A percentile compares a stretch with the other conserved stretches of the same genome.
These are phyloP conservation scores for Lolium multiflorum DNA, from an alignment of 176 grass and related monocot species.

Conservation along the genomic window DNA sequence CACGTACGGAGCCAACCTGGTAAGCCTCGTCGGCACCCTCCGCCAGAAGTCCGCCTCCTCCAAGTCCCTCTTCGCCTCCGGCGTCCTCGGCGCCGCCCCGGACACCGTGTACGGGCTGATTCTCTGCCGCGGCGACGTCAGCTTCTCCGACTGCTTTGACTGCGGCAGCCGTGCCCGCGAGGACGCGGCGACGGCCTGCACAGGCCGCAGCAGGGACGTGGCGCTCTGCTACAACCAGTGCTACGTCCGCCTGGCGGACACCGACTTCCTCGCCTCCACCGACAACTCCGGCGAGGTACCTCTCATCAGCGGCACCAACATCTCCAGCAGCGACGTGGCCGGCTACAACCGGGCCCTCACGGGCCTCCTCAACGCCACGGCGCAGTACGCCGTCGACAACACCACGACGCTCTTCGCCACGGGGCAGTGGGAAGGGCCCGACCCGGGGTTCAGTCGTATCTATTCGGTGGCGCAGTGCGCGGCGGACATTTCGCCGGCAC, in stretches of 20 bases:
- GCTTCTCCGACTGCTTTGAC: too few relatives aligned
- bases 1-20: too few relatives aligned
- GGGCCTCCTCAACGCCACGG: not conserved
- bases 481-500: too few relatives aligned
- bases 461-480: not conserved
- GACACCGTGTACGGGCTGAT: too few relatives aligned
- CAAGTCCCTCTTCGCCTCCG: too few relatives aligned
- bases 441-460: not conserved
- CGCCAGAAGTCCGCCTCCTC: too few relatives aligned
- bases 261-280: not conserved
- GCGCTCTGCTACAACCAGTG: not conserved
- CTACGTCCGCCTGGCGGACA: not conserved
- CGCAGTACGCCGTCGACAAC: not conserved
- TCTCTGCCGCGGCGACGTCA: too few relatives aligned
- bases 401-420: not conserved
- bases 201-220: too few relatives aligned
- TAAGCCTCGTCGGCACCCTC: too few relatives aligned
- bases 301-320: not conserved
- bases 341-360: not conserved
- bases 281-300: not conserved
- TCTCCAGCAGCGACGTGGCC: not conserved
- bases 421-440: not conserved
- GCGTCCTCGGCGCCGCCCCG: too few relatives aligned
- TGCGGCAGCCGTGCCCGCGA: too few relatives aligned
- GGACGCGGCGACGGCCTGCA: too few relatives aligned